Base-by-base conservation (phyloP, 2,329 filamentous ascomycete species). In the Capronia americana region DNA sequence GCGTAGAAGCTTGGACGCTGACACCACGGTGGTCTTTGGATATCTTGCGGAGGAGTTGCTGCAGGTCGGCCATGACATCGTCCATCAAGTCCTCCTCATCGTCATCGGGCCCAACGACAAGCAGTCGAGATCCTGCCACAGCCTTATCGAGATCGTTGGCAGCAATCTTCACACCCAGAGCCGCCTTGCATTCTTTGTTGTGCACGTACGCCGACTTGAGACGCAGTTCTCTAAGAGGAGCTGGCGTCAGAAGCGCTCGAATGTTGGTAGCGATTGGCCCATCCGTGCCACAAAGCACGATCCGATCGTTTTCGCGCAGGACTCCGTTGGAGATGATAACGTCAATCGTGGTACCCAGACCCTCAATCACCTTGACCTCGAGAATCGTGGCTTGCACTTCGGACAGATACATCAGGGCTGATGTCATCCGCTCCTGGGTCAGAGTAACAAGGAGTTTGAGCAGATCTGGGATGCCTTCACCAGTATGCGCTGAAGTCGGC, bases 111-210 rank as follows among this genome's bases (percentile, higher is more conserved):
- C 95, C 94, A 67, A 97, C 93, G 30, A 99, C 93, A 74, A 99
- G 88, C 73, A 99, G 84, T 72, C 96, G 90, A 23, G 96, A 99
- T 77, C 95, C 95, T 68, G 95, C 95, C 79, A 99, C 98, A 72
- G 96, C 95, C 69, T 92, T 90, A 79, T 99, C 95, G 24, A 99
- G 90, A 70, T 93, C 93, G 73, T 97, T 96, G 53, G 94, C 95
- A 70, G 93, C 93, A 77, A 99, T 98, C 87, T 99, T 99, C 79
- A 99, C 92, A 90, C 95, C 95, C 75, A 99, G 87, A 8, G 95
- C 93, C 23, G 96, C 95, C 85, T 97, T 99, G 82, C 97, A 93
- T 79, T 97, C 93, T 84, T 99, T 98, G 84, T 99, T 97, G 84
- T 99, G 96, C 32, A 99, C 94, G 75, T 99, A 99, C 69, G 90